phyloP scores from a whole-genome alignment of 2,329 filamentous ascomycete species.

The Xylaria sp. region DNA sequence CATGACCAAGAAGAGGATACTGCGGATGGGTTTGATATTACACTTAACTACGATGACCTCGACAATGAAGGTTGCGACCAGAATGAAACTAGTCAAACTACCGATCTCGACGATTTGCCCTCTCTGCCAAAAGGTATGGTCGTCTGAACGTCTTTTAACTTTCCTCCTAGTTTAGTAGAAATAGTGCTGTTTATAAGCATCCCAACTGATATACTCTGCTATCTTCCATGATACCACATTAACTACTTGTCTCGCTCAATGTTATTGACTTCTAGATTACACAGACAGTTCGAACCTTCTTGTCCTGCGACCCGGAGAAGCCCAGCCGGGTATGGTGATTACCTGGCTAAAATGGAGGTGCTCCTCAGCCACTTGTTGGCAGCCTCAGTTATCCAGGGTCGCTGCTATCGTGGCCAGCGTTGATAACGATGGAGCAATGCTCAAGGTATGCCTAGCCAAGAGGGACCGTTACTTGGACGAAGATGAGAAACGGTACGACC shows the following conservation, averaged over 20 bases:
- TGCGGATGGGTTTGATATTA: constrained; percentile 47
- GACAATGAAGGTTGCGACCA: constrained; percentile 50
- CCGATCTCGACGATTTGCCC: constrained; percentile 70
- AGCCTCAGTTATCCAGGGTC: constrained; percentile 71
- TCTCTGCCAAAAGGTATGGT: constrained; percentile 66
- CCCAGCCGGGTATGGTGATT: constrained; percentile 70
- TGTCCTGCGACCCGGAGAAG: constrained; percentile 59
- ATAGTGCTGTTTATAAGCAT: neutral
- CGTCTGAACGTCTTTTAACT: constrained; percentile 7
- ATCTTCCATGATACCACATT: neutral
- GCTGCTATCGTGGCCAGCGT: constrained; percentile 74
- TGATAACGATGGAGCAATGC: constrained; percentile 59
- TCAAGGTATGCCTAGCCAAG: constrained; percentile 74
- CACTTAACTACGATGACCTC: constrained; percentile 58
- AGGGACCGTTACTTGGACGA: constrained; percentile 70
- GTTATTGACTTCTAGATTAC: constrained; percentile 27
- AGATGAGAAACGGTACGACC: constrained; percentile 70
- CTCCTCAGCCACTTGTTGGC: constrained; percentile 72
- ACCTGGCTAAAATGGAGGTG: constrained; percentile 74
- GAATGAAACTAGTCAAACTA: constrained; percentile 57
- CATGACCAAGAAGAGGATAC: constrained; percentile 51
- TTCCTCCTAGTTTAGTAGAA: neutral
- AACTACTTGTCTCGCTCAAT: neutral
- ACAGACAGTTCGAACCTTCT: constrained; percentile 61
- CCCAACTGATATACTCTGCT: neutral